Base-by-base conservation (phyloP, 2,329 filamentous ascomycete genomes). In the Cercospora canescens region DNA sequence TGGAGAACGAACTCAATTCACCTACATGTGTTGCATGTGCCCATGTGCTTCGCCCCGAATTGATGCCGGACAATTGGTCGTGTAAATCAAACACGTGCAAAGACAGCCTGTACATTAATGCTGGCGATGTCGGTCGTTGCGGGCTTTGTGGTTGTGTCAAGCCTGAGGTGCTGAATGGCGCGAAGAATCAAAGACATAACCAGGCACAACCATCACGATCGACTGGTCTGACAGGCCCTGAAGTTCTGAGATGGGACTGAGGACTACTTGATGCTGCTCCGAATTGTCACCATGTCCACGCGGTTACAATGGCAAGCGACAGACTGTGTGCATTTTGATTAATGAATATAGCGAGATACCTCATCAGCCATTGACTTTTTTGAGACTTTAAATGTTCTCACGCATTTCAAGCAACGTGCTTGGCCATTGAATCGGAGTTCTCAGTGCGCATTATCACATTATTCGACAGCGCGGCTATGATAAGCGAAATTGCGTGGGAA, bases 11-110 rank as follows among this genome's bases (percentile, higher is more conserved):
- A 6, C 56, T 74, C 0, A 72, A 75, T 8, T 80, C 86, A 7
- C 77, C 87, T 2, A 90, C 86, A 4, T 95, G 92, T 76, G 79
- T 78, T 7, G 84, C 89, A 61, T 95, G 92, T 76, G 85, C 88
- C 26, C 87, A 94, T 69, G 91, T 94, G 1, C 79, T 94, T 2
- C 82, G 86, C 52, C 78, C 82, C 0, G 74, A 79, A 0, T 83
- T 84, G 58, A 82, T 89, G 52, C 79, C 83, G 0, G 79, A 81
- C 18, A 79, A 85, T n/a, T 94, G 92, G 91, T 79, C 79, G 56
- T 94, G 91, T 75, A 76, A 75, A 50, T 86, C 84, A 69, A 74
- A 76, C 3, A 70, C 79, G 2, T 94, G 91, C 75, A 78, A 78
- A 66, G 82, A 79, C 12, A 86, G 83, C 54, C 67, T 72, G 21